Evolutionary conservation across 2,329 filamentous ascomycete species (phyloP).

Genomic region (Coniella lustricola): DNA sequence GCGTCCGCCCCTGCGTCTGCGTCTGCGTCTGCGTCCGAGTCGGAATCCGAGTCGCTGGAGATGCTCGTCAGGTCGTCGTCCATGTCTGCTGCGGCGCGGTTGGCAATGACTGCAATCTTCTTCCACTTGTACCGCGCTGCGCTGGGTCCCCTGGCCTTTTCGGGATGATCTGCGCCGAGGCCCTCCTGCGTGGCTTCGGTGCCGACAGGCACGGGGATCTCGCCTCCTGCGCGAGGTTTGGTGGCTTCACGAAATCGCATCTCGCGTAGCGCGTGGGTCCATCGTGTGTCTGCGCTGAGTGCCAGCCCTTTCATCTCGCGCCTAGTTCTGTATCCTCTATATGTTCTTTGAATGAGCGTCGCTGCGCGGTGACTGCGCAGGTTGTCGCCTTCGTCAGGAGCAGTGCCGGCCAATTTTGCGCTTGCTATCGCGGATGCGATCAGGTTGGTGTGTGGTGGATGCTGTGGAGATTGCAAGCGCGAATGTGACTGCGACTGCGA

Average conservation of each 20-base stretch:
- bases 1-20: too few relatives aligned
- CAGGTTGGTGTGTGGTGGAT: slow-evolving; percentile 5
- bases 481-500: neutral
- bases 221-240: slow-evolving; percentile 33
- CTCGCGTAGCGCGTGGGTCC: slow-evolving; percentile 60
- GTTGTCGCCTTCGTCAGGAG: slow-evolving; percentile 18
- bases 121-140: slow-evolving; percentile 66
- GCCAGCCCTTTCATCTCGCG: slow-evolving; percentile 63
- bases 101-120: slow-evolving; percentile 62
- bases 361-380: slow-evolving; percentile 38
- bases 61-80: slow-evolving; percentile 30
- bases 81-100: slow-evolving; percentile 65
- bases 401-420: slow-evolving; percentile 4
- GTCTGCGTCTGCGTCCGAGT: too few relatives aligned
- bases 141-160: slow-evolving; percentile 19
- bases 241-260: slow-evolving; percentile 46
- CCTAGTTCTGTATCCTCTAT: slow-evolving; percentile 68
- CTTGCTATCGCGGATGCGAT: slow-evolving; percentile 5
- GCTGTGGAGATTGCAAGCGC: neutral
- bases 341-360: slow-evolving; percentile 60
- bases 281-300: slow-evolving; percentile 62
- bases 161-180: slow-evolving; percentile 10
- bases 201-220: slow-evolving; percentile 16
- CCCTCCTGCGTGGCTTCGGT: slow-evolving; percentile 12
- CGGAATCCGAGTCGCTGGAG: slow-evolving; percentile 32